These are phyloP conservation scores for Scedosporium dehoogii DNA, from an alignment of 2,329 filamentous ascomycete species.

Conservation along the genomic window DNA sequence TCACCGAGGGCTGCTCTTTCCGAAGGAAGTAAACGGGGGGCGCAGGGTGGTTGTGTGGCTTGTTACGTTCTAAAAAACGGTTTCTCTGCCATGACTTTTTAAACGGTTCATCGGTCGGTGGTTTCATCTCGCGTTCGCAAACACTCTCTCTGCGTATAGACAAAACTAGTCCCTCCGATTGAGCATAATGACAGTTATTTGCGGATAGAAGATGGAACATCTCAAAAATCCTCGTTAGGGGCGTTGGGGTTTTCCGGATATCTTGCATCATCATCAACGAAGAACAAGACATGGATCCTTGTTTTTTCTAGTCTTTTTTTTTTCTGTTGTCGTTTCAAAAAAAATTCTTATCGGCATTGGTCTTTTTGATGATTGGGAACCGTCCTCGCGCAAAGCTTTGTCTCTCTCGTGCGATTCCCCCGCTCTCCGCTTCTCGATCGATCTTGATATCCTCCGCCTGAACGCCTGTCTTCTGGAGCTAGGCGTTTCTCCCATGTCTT, in stretches of 20 bases:
- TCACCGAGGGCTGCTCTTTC: conserved; percentile 99
- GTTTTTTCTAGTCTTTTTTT: neutral
- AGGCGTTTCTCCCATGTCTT: neutral
- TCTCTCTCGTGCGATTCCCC: neutral
- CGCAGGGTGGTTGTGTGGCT: conserved; percentile 30
- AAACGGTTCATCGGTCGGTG: neutral
- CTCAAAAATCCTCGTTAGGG: conserved; percentile 3
- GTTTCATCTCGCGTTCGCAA: conserved; percentile 1
- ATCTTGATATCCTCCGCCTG: neutral
- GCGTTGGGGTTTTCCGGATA: conserved; percentile 7
- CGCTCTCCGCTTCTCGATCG: neutral
- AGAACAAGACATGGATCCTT: conserved; percentile 3
- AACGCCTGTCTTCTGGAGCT: neutral
- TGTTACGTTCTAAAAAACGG: neutral
- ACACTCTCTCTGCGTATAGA: conserved; percentile 3
- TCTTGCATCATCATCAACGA: conserved; percentile 6
- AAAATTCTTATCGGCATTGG: neutral
- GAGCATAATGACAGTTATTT: conserved; percentile 4
- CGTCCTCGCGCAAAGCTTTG: neutral
- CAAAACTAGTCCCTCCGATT: conserved; percentile 2
- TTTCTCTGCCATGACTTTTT: neutral
- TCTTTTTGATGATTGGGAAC: neutral
- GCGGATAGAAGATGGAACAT: conserved; percentile 7
- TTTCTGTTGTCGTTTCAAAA: neutral
- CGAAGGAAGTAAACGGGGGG: conserved; percentile 88